Base-by-base conservation (phyloP, 441 rosid species). In the Iberis amara region DNA sequence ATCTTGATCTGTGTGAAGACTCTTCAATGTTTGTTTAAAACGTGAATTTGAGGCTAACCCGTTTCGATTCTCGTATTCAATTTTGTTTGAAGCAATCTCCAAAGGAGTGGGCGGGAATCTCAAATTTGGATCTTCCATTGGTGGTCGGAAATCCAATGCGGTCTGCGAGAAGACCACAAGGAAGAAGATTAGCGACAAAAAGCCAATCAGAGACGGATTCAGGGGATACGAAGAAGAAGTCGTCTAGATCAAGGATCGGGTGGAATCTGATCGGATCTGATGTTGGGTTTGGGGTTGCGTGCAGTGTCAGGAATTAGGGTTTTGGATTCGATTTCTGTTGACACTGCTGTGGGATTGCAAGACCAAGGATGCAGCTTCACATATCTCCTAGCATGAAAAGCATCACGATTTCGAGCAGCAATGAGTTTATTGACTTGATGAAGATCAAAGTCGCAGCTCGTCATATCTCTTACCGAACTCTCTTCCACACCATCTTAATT, bases 311-410 rank as follows among this genome's bases (percentile, higher is more conserved):
- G 56, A 57, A 50, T 51, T 68, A 64, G 66, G 74, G 54, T 41
- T 68, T 53, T 3, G 3, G 52, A 51, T 24, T 55, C 50, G 55
- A 39, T 33, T 33, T 50, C 63, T 71, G 45, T 52, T 2, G 62
- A 39, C 38, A 59, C 40, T 51, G 68, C 44, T 27, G 79, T 68
- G 92, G 71, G 78, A 88, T 76, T 76, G 86, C 83, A 64, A 73
- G 66, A 70, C 52, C 69, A 70, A 87, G 78, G 84, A 94, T 94
- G 99, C 99, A 85, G 97, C 99, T 94, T 83, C 99, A 87, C 87
- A 73, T 94, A 83, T 94, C 99, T 76, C 97, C 95, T 78, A 90
- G 99, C 78, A 94, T 94, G 97, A 94, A 96, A 87, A 89, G 99
- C 72, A 83, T 94, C 76, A 94, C 99, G 62, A 94, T 94, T 68